phyloP scores from a whole-genome alignment of 2,329 filamentous ascomycete genomes.

The Chlorencoelia australis region DNA sequence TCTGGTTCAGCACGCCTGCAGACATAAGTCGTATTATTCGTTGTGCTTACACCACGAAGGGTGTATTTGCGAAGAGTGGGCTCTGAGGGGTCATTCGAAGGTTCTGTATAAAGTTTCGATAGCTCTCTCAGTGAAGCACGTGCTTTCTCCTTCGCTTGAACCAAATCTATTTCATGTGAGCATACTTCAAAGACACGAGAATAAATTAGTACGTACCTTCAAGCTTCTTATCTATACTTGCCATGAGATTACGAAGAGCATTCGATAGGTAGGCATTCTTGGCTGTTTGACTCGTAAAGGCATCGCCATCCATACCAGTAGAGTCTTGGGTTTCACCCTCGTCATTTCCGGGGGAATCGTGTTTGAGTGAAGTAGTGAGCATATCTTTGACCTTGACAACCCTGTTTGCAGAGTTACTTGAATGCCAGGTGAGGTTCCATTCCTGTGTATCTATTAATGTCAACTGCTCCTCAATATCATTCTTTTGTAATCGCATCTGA shows the following conservation, averaged over 20 bases:
- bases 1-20: constrained; percentile 35
- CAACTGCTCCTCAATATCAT: constrained; percentile 21
- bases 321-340: neutral
- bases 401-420: no score
- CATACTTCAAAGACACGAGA: neutral
- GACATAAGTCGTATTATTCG: constrained; percentile 39
- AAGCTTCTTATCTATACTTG: constrained; percentile 26
- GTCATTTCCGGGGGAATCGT: constrained; percentile 18
- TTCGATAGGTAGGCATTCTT: constrained; percentile 15
- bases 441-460: no score
- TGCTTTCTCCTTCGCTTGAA: constrained; percentile 24
- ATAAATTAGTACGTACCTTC: constrained; percentile 13
- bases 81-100: constrained; percentile 16
- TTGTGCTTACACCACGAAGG: constrained; percentile 42
- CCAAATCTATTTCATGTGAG: constrained; percentile 21
- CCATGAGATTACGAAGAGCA: constrained; percentile 21
- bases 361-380: constrained; percentile 22
- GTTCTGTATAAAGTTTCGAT: constrained; percentile 31
- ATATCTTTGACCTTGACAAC: constrained; percentile 24
- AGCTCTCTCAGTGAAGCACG: constrained; percentile 27
- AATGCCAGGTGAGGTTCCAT: no score
- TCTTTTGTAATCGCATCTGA: constrained; percentile 30
- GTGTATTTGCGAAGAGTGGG: constrained; percentile 31
- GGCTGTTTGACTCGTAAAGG: constrained; percentile 6
- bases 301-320: neutral